Conservation (phyloP, 2,329 filamentous ascomycete genomes). For the Fusarium nanum region DNA sequence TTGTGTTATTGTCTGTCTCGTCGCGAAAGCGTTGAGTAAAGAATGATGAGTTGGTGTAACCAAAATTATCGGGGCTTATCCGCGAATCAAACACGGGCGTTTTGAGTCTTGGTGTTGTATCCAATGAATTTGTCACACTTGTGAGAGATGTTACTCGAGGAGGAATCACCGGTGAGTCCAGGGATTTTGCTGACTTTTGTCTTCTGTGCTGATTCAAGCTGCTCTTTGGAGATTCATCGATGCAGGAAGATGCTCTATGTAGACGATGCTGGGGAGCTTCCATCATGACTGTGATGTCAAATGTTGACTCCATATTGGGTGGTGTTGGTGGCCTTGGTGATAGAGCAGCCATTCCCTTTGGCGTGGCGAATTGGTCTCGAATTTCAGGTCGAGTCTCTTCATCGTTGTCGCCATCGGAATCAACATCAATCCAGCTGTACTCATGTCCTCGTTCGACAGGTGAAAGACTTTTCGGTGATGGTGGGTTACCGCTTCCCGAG, state of each 20-base stretch:
- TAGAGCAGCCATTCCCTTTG: constrained; percentile 33
- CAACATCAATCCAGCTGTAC: constrained; percentile 54
- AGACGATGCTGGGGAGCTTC: constrained; percentile 9
- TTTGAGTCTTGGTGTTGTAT: constrained; percentile 15
- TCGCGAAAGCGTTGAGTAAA: constrained; percentile 30
- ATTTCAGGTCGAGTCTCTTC: constrained; percentile 33
- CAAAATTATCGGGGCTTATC: constrained; percentile 15
- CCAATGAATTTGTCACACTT: constrained; percentile 19
- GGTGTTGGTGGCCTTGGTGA: constrained; percentile 51
- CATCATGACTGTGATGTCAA: constrained; percentile 36
- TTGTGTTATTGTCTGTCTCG: constrained; percentile 33
- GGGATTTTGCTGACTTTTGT: constrained; percentile 29
- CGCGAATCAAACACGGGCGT: constrained; percentile 26
- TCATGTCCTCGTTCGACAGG: constrained; percentile 37
- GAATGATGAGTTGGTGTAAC: constrained; percentile 19
- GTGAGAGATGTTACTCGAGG: constrained; percentile 37
- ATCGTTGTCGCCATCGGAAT: constrained; percentile 49
- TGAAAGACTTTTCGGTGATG: constrained; percentile 44
- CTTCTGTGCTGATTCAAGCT: constrained; percentile 11
- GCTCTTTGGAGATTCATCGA: constrained; percentile 10
- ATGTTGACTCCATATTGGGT: constrained; percentile 33
- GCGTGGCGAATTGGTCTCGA: constrained; percentile 16
- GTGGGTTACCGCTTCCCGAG: constrained; percentile 45
- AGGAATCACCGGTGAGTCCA: constrained; percentile 40
- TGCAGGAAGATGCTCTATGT: constrained; percentile 14